Evolutionary conservation across 2,329 filamentous ascomycete genomes (phyloP).

Genomic region (Arthrobotrys sinensis): DNA sequence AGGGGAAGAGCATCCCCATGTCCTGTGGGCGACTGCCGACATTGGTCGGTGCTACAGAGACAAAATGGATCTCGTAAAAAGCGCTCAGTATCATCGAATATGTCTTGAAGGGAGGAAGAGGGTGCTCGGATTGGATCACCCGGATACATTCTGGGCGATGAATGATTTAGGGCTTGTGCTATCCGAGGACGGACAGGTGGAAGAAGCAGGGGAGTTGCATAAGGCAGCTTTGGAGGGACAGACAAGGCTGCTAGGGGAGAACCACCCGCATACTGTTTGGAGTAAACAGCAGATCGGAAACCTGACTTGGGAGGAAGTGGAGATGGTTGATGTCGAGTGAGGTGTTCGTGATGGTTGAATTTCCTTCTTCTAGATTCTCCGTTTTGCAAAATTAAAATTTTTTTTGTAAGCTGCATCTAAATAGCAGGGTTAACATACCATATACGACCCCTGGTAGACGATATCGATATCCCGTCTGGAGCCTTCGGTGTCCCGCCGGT

Average conservation of each 20-base stretch:
- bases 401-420: background rate
- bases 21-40: slow-evolving; percentile 49
- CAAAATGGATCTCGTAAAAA: slow-evolving; percentile 27
- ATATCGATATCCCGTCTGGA: background rate
- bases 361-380: background rate
- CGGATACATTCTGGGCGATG: slow-evolving; percentile 54
- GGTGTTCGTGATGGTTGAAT: background rate
- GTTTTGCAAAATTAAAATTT: no score
- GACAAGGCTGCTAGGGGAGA: slow-evolving; percentile 33
- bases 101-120: slow-evolving; percentile 38
- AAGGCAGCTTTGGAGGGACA: slow-evolving; percentile 40
- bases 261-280: slow-evolving; percentile 45
- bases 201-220: slow-evolving; percentile 41
- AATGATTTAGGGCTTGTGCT: slow-evolving; percentile 56
- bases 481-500: background rate
- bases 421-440: background rate
- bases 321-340: slow-evolving; percentile 8
- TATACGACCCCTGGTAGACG: no score
- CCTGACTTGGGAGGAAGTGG: slow-evolving; percentile 2
- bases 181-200: slow-evolving; percentile 30
- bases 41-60: slow-evolving; percentile 50
- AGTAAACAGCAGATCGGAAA: slow-evolving; percentile 33
- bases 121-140: slow-evolving; percentile 35
- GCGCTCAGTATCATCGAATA: slow-evolving; percentile 25
- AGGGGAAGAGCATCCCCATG: slow-evolving; percentile 54